Evolutionary conservation across 177 flowering plant genomes (phyloP), one percentile per base, ranked within the genome.

Genomic region (Vitis hybrid): DNA sequence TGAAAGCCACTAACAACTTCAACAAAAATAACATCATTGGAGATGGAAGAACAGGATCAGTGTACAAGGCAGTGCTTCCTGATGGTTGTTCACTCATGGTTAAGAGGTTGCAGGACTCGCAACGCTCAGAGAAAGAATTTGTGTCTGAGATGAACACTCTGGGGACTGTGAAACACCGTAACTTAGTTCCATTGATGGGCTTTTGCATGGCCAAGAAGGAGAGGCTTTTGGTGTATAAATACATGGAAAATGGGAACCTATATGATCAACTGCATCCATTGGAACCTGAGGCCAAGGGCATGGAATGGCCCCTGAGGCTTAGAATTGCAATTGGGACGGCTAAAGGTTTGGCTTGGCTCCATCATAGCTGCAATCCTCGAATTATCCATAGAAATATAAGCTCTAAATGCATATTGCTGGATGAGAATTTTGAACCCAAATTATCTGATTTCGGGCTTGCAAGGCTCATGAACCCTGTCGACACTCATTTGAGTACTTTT

Each of bases 401-500:
- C 64, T 75, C 74, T 4, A 87, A 88, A 61, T 84, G 89, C 79
- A 82, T 90, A 49, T 66, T 90, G 26, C 69, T 88, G 65, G 74
- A 75, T 70, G 64, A 40, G 6, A 57, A 75, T 55, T 70, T 70
- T 51, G 74, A 75, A 32, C 71, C 78, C 1, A 70, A 62, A 15
- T 17, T 75, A 32, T 66, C 74, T 3, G 67, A 75, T 66, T 75
- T 75, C 62, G 78, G 78, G 9, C 63, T 61, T 12, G 74, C 78
- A 2, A 70, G 67, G 58, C 67, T 70, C 5, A 66, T 70, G 74
- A 66, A 66, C 7, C 68, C 78, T 10, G n/a, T 48, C 19, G 78
- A 75, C 54, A 66, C 70, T 1, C 58, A 70, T 62, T 61, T 56
- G 60, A 75, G 90, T 78, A 87, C 88, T 13, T 88, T 84, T 64